A percentile compares a stretch with the other conserved stretches of the same genome.
Evolutionary conservation across 768 basidiomycete species (phyloP).

Genomic region (Podaxis sp.): DNA sequence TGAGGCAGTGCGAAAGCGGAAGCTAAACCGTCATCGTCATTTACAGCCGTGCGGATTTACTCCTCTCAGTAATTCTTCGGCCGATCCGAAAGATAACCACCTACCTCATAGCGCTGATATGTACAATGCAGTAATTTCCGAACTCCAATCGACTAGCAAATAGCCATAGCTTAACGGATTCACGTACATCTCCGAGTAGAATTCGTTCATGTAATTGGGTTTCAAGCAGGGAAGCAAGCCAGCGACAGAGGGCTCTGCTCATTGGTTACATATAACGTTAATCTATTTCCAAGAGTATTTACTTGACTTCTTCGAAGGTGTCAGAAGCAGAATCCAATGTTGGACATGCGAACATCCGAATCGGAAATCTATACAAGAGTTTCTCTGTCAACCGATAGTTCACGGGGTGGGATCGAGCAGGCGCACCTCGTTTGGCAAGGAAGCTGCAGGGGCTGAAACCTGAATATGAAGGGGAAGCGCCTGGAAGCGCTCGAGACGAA

Average conservation of each 20-base stretch:
- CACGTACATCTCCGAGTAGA: neutral
- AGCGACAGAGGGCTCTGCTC: neutral
- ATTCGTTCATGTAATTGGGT: neutral
- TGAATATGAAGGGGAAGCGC: neutral
- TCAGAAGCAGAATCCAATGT: neutral
- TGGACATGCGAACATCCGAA: constrained; percentile 15
- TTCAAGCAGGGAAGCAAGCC: neutral
- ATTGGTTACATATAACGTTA: neutral
- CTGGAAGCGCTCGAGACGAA: neutral
- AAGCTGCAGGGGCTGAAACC: neutral
- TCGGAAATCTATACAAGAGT: constrained; percentile 6
- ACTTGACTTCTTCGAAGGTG: neutral
- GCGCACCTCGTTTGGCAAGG: neutral
- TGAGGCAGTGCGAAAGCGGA: neutral
- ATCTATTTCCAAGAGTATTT: neutral
- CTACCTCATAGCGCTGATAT: neutral
- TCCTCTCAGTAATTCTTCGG: neutral
- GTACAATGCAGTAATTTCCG: neutral
- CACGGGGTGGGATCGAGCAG: neutral
- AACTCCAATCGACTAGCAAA: neutral
- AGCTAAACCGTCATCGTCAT: neutral
- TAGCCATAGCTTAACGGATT: neutral
- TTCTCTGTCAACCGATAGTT: neutral
- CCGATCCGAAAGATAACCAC: neutral
- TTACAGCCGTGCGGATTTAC: neutral